Conservation (phyloP, 768 basidiomycete species). For the Megacollybia marginata region DNA sequence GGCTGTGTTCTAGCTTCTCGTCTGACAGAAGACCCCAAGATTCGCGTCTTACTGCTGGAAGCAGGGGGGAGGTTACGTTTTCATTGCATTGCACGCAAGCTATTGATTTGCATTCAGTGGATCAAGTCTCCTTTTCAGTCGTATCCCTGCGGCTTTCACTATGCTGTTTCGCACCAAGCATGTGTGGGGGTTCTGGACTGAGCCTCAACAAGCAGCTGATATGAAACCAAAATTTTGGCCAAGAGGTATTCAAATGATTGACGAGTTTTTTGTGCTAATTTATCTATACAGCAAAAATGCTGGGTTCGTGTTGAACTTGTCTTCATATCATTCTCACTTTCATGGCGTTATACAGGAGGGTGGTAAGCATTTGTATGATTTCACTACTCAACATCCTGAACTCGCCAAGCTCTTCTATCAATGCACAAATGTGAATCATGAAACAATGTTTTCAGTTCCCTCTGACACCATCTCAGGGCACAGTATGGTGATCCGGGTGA, state of each 20-base stretch:
- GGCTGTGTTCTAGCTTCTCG: conserved; percentile 56
- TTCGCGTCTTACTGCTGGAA: conserved; percentile 50
- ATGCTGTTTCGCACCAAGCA: conserved; percentile 34
- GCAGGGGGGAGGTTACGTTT: conserved; percentile 46
- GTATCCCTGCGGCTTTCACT: conserved; percentile 32
- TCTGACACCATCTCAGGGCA: conserved; percentile 26
- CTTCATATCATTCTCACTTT: neutral
- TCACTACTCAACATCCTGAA: neutral
- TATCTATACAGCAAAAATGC: conserved; percentile 39
- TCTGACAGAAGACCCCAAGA: conserved; percentile 43
- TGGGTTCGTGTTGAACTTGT: conserved; percentile 47
- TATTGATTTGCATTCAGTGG: conserved; percentile 27
- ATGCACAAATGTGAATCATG: conserved; percentile 41
- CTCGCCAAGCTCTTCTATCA: conserved; percentile 52
- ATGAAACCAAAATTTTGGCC: conserved; percentile 51
- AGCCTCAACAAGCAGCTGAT: conserved; percentile 42
- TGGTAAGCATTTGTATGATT: neutral
- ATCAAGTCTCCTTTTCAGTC: conserved; percentile 26
- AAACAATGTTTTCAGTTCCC: neutral
- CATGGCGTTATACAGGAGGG: neutral
- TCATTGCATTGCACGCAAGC: neutral
- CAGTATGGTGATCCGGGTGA: conserved; percentile 67
- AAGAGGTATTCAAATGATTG: conserved; percentile 33
- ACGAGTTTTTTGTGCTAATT: neutral
- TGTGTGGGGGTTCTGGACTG: conserved; percentile 45